Evolutionary conservation across 108 stramenopile species (phyloP), one percentile per base, ranked within the genome.

Genomic region (Ochromonas danica): DNA sequence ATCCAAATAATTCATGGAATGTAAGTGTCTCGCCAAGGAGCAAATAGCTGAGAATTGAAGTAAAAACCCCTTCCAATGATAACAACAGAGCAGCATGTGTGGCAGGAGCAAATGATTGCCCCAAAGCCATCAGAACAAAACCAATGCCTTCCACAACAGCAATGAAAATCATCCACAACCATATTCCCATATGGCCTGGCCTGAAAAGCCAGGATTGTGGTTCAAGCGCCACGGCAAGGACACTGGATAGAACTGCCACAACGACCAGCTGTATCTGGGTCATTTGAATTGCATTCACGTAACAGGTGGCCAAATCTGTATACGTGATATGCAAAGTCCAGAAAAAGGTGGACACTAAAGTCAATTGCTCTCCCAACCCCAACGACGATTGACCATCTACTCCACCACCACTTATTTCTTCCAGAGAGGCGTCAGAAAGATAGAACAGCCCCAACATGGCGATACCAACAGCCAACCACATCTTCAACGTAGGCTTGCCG

Each of bases 271-370:
- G 63, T 6, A 67, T 25, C 3, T 25, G 25, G 14, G 25, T 67
- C 63, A 67, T 67, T 6, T 67, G 63, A 3, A 67, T 35, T 3
- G 10, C 27, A 25, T 67, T 36, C 14, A 67, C 31, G 63, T 67
- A 67, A 6, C 10, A 31, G 14, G 63, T 67, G 30, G 63, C 63
- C 14, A 67, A 14, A 25, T 67, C 63, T 28, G 63, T 67, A 25
- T 67, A 67, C 14, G 63, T 67, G 17, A 67, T 67, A 25, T 67
- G 63, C 17, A 67, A 25, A 6, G 63, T 67, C 63, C 63, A 67
- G 31, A 67, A 67, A 25, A 67, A 28, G 3, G 63, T 67, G 3
- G 63, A 67, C 31, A 67, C 31, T 25, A 67, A 67, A 31, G 33
- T 35, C 33, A 67, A 35, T 36, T 3, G 3, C 31, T 67, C 63